These are phyloP conservation scores for Manihot esculenta DNA, from an alignment of 441 rosid genomes.

Conservation along the genomic window DNA sequence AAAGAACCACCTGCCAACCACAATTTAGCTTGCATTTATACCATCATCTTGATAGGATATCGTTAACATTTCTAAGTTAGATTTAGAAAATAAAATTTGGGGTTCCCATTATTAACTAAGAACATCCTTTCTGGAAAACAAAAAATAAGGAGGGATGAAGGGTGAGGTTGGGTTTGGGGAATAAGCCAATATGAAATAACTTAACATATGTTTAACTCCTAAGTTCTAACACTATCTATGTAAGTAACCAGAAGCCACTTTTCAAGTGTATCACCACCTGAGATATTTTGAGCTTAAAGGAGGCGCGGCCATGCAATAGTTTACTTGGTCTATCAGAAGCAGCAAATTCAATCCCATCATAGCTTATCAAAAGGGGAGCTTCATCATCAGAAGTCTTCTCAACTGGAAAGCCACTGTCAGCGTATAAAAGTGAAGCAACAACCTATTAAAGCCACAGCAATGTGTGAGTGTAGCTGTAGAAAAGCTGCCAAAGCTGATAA, in stretches of 20 bases:
- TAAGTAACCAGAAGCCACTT: constrained; percentile 13
- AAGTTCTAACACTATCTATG: not conserved
- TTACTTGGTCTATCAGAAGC: constrained; percentile 56
- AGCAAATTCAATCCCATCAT: constrained; percentile 68
- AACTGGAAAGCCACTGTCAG: constrained; percentile 52
- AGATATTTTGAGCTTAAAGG: constrained; percentile 75
- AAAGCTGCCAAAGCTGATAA: constrained; percentile 9
- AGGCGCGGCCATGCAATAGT: constrained; percentile 60
- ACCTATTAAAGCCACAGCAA: constrained; percentile 40
- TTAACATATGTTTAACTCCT: not conserved
- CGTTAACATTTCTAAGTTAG: not conserved
- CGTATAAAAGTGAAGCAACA: constrained; percentile 65
- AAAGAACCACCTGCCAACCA: constrained; percentile 10
- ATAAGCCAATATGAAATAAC: not conserved
- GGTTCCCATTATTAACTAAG: not conserved
- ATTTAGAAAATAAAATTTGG: not conserved
- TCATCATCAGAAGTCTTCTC: constrained; percentile 64
- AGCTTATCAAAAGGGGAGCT: constrained; percentile 62
- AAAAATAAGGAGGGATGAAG: not conserved
- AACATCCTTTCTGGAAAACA: not conserved
- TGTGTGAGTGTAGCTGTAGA: constrained; percentile 13
- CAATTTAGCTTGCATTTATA: not conserved
- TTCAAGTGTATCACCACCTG: constrained; percentile 45
- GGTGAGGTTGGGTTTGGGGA: not conserved
- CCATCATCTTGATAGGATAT: not conserved